phyloP scores from a whole-genome alignment of 768 basidiomycete genomes.

The Daedalea quercina region DNA sequence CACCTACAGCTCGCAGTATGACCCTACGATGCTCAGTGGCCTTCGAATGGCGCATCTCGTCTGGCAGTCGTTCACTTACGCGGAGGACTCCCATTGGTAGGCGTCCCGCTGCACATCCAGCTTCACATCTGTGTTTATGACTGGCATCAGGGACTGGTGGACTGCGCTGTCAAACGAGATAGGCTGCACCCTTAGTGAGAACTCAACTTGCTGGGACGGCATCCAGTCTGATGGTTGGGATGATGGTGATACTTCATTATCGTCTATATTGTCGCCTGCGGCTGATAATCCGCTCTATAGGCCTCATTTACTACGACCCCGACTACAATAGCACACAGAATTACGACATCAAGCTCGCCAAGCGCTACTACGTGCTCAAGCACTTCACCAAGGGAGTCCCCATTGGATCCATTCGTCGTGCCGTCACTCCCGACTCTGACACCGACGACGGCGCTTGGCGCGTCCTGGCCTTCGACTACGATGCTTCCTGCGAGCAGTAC shows the following conservation, averaged over 20 bases:
- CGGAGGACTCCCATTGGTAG: slow-evolving; percentile 2
- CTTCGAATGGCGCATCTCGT: slow-evolving; percentile 16
- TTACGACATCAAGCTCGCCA: slow-evolving; percentile 14
- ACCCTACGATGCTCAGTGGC: slow-evolving; percentile 19
- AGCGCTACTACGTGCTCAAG: slow-evolving; percentile 18
- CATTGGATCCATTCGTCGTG: not conserved
- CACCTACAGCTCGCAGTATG: slow-evolving; percentile 10
- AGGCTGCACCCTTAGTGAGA: slow-evolving; percentile 32
- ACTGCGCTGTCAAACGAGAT: slow-evolving; percentile 21
- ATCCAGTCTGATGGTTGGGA: slow-evolving; percentile 37
- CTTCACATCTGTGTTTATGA: not conserved
- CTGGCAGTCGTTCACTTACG: slow-evolving; percentile 15
- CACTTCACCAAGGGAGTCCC: slow-evolving; percentile 14
- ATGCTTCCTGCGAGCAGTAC: not conserved
- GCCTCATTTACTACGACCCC: slow-evolving; percentile 36
- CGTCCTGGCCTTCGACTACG: not conserved
- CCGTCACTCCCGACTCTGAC: not conserved
- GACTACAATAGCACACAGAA: slow-evolving; percentile 20
- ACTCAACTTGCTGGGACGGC: slow-evolving; percentile 27
- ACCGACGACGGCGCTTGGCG: not conserved
- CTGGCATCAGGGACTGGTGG: slow-evolving; percentile 9
- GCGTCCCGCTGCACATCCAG: not conserved
- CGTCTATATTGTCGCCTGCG: not conserved
- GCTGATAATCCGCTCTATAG: not conserved
- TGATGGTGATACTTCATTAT: slow-evolving; percentile 18